phyloP scores from a whole-genome alignment of 768 basidiomycete genomes.

The Grammothele lineata region DNA sequence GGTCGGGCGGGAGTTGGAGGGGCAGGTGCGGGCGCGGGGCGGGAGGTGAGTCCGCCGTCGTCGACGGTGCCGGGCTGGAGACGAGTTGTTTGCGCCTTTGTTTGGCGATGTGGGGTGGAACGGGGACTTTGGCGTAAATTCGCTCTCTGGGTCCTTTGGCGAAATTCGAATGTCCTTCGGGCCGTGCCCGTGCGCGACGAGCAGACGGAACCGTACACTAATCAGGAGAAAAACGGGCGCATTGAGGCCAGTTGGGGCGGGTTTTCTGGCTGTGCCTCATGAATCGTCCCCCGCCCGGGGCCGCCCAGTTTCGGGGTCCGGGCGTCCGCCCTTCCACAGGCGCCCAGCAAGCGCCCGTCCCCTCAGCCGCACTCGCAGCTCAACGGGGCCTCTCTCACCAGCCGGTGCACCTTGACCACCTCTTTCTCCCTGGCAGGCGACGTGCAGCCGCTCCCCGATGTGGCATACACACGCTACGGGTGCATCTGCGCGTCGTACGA shows the following conservation, averaged over 20 bases:
- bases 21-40: constrained; percentile 7
- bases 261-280: too few species aligned
- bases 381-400: too few species aligned
- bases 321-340: too few species aligned
- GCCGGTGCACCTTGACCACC: too few species aligned
- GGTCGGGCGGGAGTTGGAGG: constrained; percentile 15
- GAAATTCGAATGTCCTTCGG: too few species aligned
- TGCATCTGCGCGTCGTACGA: neutral
- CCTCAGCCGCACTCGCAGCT: too few species aligned
- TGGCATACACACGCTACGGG: neutral
- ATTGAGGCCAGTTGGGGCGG: neutral
- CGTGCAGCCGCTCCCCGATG: neutral
- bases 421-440: neutral
- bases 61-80: constrained; percentile 34
- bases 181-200: neutral
- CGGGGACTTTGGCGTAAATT: neutral
- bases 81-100: constrained; percentile 23
- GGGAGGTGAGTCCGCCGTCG: constrained; percentile 27
- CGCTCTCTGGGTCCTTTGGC: neutral
- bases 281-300: too few species aligned
- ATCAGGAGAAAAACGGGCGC: neutral
- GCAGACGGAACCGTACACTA: neutral
- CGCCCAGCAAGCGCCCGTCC: too few species aligned
- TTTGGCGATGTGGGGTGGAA: constrained; percentile 21
- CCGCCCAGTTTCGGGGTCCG: too few species aligned